Base-by-base conservation (phyloP, 768 basidiomycete genomes). In the Psilocybe azurescens region DNA sequence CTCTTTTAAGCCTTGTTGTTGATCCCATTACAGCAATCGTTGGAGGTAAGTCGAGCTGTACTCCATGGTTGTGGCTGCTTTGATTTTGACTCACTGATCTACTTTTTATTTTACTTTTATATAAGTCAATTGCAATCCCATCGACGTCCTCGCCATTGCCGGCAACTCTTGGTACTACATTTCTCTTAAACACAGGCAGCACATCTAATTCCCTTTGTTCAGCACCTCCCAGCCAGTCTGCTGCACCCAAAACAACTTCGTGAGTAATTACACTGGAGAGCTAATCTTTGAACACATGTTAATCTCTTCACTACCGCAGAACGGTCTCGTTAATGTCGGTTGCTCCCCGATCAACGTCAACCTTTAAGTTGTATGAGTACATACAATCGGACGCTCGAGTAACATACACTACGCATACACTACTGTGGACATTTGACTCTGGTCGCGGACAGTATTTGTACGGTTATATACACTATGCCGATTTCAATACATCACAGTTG, bases 181-280 rank as follows among this genome's bases (percentile, higher is more conserved):
- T 13, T 8, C 33, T 29, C 13, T 7, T 20, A n/a, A 52, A 11
- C 16, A 55, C n/a, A 6, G 10, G 5, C 20, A n/a, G 10, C 20
- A 2, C 2, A 2, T 9, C 28, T 51, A 13, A 16, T 56, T 13
- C 48, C 8, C 13, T 32, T 11, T 20, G 14, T 50, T 38, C 13
- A 71, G 70, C 63, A 33, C 62, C 36, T 20, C 39, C 14, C 70
- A 72, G 56, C 53, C 67, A 3, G 69, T 60, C 51, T 72, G 70
- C 61, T 72, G 70, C 67, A 58, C 65, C 38, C 44, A 48, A 8
- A 70, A 70, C 61, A 18, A 48, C 6, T 70, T 70, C 62, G 67
- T 67, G 63, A 65, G 67, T 61, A 24, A 28, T 18, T 28, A 5
- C 3, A 46, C 32, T 20, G 13, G 16, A 24, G 48, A 3, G 20